Percentiles rank a stretch among this genome's conserved stretches.
Conservation (phyloP, 129 eudicot species). For the Rutidosis leptorrhynchoides region DNA sequence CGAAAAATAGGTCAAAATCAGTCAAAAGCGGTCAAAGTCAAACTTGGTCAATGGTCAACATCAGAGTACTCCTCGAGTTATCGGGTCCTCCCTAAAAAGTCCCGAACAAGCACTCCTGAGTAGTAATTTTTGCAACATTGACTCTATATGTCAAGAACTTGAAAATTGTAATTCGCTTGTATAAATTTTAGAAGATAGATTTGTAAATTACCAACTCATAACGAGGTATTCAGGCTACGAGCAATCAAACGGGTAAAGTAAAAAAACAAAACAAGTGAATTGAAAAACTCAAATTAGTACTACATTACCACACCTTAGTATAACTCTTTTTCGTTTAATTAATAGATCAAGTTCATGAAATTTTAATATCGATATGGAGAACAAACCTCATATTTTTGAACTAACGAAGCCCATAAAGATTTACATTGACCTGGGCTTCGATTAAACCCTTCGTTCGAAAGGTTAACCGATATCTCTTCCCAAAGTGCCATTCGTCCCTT, state of each 20-base stretch:
- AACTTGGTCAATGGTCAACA: too few relatives aligned
- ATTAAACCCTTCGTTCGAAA: conserved; percentile 57
- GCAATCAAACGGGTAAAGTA: too few relatives aligned
- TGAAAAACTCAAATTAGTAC: neutral
- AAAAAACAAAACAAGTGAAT: too few relatives aligned
- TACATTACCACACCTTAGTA: neutral
- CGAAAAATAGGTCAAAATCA: too few relatives aligned
- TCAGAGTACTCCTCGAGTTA: too few relatives aligned
- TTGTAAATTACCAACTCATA: neutral
- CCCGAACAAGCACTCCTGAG: too few relatives aligned
- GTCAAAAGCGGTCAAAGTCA: too few relatives aligned
- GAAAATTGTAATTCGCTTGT: neutral
- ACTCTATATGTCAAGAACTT: neutral
- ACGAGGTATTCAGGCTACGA: neutral
- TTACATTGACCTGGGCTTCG: conserved; percentile 96
- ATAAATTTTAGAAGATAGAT: neutral
- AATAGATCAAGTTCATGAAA: neutral
- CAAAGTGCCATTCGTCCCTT: conserved; percentile 98
- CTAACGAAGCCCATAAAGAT: conserved; percentile 86
- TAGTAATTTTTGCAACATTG: too few relatives aligned
- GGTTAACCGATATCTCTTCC: conserved; percentile 78
- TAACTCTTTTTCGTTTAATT: neutral
- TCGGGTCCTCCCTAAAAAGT: too few relatives aligned
- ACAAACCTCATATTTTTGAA: conserved; percentile 93
- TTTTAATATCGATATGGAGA: neutral